Conservation (phyloP, 257 asterid species). For the Solanum tacnaense region DNA sequence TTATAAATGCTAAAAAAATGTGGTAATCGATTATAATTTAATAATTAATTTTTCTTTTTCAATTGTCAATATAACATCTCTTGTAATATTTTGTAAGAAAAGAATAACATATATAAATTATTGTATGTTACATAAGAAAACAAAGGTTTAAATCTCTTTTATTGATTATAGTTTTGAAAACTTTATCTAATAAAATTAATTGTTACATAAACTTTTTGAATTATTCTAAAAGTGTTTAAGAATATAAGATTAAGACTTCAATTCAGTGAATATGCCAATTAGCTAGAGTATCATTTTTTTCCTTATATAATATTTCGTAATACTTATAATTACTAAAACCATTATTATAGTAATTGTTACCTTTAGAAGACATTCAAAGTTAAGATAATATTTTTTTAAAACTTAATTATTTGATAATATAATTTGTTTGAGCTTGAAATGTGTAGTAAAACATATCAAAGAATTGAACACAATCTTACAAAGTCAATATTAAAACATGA, state of each 20-base stretch:
- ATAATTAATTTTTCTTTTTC: not conserved
- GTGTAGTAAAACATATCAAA: too few species aligned
- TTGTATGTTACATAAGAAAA: not conserved
- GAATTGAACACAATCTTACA: too few species aligned
- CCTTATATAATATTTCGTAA: not conserved
- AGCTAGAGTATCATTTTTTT: not conserved
- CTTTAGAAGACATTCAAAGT: not conserved
- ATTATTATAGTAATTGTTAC: not conserved
- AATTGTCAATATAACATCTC: too few species aligned
- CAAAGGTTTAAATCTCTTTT: too few species aligned
- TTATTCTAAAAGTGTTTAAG: not conserved
- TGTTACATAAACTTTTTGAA: too few species aligned
- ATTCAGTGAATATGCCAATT: not conserved
- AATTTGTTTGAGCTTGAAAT: too few species aligned
- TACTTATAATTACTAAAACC: not conserved
- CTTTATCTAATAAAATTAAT: too few species aligned
- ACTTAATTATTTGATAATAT: too few species aligned
- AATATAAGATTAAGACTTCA: not conserved
- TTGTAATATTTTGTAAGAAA: not conserved
- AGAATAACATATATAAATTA: not conserved
- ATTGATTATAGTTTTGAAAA: not conserved
- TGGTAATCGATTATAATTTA: too few species aligned
- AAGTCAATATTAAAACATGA: too few species aligned
- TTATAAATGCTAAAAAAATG: not conserved
- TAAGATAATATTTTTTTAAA: too few species aligned